phyloP scores from a whole-genome alignment of 1,284 basidiomycete species.

The Chiua sp. region DNA sequence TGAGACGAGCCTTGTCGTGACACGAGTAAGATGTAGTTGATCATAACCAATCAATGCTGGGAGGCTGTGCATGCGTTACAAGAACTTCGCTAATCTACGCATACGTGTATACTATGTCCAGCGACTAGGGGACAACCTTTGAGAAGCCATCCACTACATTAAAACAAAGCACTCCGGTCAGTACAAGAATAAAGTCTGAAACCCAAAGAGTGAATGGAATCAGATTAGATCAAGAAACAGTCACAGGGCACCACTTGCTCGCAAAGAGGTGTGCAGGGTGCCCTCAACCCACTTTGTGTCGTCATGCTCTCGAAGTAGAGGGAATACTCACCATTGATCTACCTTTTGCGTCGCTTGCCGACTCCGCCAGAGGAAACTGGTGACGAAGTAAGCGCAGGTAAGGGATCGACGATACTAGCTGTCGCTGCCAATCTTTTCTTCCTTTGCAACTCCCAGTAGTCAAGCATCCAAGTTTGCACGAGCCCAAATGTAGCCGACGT shows the following conservation, averaged over 20 bases:
- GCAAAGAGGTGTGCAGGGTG: conserved; percentile 48
- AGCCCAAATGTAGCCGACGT: conserved; percentile 84
- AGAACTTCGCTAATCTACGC: background rate
- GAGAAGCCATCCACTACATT: background rate
- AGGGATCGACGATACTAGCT: background rate
- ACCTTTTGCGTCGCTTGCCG: conserved; percentile 14
- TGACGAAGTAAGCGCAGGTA: background rate
- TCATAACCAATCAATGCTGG: conserved; percentile 53
- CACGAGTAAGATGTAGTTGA: conserved; percentile 91
- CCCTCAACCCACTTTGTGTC: conserved; percentile 73
- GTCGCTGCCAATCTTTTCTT: conserved; percentile 35
- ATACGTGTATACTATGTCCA: background rate
- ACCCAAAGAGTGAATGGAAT: conserved; percentile 37
- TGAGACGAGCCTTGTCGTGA: conserved; percentile 85
- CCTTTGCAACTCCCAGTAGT: conserved; percentile 61
- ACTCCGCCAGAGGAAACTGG: background rate
- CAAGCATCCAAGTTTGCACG: conserved; percentile 78
- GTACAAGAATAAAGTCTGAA: background rate
- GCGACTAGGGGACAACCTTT: background rate
- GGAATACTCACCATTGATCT: conserved; percentile 17
- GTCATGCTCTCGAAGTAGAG: conserved; percentile 52
- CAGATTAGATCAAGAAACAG: conserved; percentile 89
- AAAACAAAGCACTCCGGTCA: conserved; percentile 12
- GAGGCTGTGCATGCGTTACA: conserved; percentile 32
- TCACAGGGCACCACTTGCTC: conserved; percentile 56